These are phyloP conservation scores for Penicillium nucicola DNA, from an alignment of 495 filamentous ascomycete genomes.

Conservation along the genomic window DNA sequence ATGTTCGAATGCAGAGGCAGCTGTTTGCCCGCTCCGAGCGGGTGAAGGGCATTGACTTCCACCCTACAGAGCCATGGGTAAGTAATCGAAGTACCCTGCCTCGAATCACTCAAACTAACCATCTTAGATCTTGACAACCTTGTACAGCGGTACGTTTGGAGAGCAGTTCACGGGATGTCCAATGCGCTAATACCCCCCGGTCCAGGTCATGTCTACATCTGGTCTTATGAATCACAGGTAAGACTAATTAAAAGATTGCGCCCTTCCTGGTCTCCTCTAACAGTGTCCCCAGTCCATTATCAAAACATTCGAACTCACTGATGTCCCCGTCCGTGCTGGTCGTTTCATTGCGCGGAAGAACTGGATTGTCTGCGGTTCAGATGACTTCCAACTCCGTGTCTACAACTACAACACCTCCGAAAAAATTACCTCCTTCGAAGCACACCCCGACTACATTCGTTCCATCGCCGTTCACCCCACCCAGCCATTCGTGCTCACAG, in stretches of 20 bases:
- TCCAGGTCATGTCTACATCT: slow-evolving; percentile 94
- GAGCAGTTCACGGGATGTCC: background rate
- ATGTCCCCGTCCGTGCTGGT: slow-evolving; percentile 95
- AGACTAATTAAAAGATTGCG: background rate
- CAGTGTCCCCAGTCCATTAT: slow-evolving; percentile 65
- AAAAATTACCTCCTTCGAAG: slow-evolving; percentile 97
- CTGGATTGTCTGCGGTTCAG: slow-evolving; percentile 97
- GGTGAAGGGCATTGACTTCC: slow-evolving; percentile 97
- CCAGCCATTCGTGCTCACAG: slow-evolving; percentile 93
- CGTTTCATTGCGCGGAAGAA: slow-evolving; percentile 98
- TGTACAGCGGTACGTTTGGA: slow-evolving; percentile 77
- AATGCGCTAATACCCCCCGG: slow-evolving; percentile 24
- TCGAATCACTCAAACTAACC: slow-evolving; percentile 23
- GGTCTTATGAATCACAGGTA: slow-evolving; percentile 96
- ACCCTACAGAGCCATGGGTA: slow-evolving; percentile 91
- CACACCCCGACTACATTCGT: slow-evolving; percentile 97
- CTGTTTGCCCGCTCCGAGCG: slow-evolving; percentile 83
- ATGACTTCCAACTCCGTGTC: slow-evolving; percentile 95
- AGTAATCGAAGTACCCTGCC: slow-evolving; percentile 18
- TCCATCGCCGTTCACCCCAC: slow-evolving; percentile 97
- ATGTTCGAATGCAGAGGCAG: slow-evolving; percentile 56
- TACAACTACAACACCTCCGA: slow-evolving; percentile 99
- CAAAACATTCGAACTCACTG: slow-evolving; percentile 98
- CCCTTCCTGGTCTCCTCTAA: slow-evolving; percentile 7
- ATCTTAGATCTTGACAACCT: slow-evolving; percentile 76